Evolutionary conservation across 2,329 filamentous ascomycete genomes (phyloP).

Genomic region (Exophiala aquamarina): DNA sequence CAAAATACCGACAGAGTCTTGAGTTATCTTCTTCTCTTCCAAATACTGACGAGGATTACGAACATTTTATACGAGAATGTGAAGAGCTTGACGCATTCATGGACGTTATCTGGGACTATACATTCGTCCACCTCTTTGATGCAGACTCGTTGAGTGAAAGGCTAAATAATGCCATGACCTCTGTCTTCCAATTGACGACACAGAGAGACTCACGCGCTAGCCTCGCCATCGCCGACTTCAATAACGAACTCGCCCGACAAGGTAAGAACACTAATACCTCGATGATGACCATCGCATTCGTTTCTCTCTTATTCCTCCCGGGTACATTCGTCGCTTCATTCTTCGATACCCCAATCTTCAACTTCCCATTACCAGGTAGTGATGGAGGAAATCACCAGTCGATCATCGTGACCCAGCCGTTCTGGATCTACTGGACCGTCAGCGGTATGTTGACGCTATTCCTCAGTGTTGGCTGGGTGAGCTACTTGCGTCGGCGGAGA

Average conservation of each 20-base stretch:
- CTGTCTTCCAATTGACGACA: constrained; percentile 18
- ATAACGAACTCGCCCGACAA: constrained; percentile 25
- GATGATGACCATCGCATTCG: constrained; percentile 25
- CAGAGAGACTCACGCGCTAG: constrained; percentile 22
- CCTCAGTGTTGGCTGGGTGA: constrained; percentile 12
- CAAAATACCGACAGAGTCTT: constrained; percentile 10
- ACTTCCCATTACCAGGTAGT: constrained; percentile 14
- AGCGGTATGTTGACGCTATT: constrained; percentile 12
- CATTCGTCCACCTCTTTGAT: constrained; percentile 21
- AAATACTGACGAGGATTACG: neutral
- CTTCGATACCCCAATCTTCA: constrained; percentile 26
- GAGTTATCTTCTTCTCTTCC: neutral
- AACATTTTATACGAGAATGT: constrained; percentile 13
- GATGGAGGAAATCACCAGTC: too few relatives aligned
- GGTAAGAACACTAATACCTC: constrained; percentile 19
- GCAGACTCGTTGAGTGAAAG: constrained; percentile 23
- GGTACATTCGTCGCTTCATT: constrained; percentile 24
- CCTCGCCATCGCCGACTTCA: constrained; percentile 24
- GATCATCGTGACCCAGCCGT: constrained; percentile 16
- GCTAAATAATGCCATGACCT: constrained; percentile 20
- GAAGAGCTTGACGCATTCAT: constrained; percentile 16
- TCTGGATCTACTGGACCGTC: constrained; percentile 20
- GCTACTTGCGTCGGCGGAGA: constrained; percentile 14
- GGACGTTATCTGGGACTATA: constrained; percentile 23
- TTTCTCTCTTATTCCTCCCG: constrained; percentile 20